These are phyloP conservation scores for Colletotrichum sp. DNA, from an alignment of 2,329 filamentous ascomycete species.

Conservation along the genomic window DNA sequence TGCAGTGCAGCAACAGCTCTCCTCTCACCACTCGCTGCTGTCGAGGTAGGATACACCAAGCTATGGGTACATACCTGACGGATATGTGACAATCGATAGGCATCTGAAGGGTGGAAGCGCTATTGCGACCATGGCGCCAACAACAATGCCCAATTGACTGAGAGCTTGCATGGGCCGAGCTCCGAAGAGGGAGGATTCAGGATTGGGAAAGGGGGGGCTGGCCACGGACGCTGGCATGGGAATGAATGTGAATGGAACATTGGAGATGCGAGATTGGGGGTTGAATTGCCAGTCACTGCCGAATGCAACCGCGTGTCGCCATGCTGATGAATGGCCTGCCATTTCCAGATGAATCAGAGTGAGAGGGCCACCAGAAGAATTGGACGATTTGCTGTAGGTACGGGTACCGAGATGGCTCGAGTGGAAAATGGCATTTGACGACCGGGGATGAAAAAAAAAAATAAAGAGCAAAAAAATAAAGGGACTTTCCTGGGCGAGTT, in stretches of 20 bases:
- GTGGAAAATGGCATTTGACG: neutral
- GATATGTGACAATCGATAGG: neutral
- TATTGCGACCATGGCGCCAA: neutral
- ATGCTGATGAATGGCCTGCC: neutral
- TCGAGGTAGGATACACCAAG: neutral
- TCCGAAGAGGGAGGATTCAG: neutral
- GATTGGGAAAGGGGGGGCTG: neutral
- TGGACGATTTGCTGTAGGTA: neutral
- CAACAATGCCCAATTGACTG: neutral
- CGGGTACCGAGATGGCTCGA: neutral
- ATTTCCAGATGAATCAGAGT: neutral
- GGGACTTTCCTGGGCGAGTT: neutral
- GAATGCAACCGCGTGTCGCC: neutral
- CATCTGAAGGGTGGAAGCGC: neutral
- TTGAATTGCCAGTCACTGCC: neutral
- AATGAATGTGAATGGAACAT: neutral
- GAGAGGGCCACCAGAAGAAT: neutral
- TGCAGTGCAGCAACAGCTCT: neutral
- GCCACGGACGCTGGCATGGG: neutral
- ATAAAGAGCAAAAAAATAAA: neutral
- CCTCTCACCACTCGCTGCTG: neutral
- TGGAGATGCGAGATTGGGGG: neutral
- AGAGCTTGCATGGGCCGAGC: neutral
- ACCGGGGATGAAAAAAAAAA: neutral
- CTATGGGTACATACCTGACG: neutral